A percentile compares a stretch with the other conserved stretches of the same genome.
phyloP scores from a whole-genome alignment of 1,284 basidiomycete genomes.

The Wallemia ichthyophaga region DNA sequence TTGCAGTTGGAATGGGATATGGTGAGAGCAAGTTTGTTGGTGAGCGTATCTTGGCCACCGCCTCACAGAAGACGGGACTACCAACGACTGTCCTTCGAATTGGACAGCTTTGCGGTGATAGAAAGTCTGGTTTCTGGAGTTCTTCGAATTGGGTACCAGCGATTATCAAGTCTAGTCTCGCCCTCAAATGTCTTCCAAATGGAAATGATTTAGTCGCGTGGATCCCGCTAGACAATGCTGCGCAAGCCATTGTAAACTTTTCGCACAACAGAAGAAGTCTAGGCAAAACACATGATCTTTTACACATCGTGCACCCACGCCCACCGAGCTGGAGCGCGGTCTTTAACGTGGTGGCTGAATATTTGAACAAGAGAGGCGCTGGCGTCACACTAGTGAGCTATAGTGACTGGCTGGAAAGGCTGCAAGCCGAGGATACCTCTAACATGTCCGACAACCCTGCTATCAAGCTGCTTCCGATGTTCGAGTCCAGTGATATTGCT shows the following conservation, averaged over 20 bases:
- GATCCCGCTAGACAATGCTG: neutral
- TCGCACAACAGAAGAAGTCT: neutral
- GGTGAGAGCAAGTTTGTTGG: neutral
- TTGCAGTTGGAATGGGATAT: neutral
- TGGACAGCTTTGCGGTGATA: neutral
- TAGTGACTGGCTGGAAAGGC: neutral
- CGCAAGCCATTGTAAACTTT: neutral
- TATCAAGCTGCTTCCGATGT: neutral
- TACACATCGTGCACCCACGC: neutral
- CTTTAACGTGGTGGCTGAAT: neutral
- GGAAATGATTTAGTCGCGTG: neutral
- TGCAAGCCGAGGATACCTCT: neutral
- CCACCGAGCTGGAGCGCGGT: neutral
- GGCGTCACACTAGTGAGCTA: neutral
- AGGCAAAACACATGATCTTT: neutral
- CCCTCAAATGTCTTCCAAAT: neutral
- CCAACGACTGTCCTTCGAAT: neutral
- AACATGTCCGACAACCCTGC: neutral
- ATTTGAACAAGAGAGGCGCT: neutral
- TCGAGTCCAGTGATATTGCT: neutral
- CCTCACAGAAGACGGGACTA: neutral
- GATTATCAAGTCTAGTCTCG: neutral
- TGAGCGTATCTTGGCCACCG: neutral
- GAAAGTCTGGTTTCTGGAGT: neutral
- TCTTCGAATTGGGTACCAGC: neutral